Percentiles rank a stretch among this genome's conserved stretches.
Conservation (phyloP, 1,139 yeast species). For the Lodderomyces margitis region DNA sequence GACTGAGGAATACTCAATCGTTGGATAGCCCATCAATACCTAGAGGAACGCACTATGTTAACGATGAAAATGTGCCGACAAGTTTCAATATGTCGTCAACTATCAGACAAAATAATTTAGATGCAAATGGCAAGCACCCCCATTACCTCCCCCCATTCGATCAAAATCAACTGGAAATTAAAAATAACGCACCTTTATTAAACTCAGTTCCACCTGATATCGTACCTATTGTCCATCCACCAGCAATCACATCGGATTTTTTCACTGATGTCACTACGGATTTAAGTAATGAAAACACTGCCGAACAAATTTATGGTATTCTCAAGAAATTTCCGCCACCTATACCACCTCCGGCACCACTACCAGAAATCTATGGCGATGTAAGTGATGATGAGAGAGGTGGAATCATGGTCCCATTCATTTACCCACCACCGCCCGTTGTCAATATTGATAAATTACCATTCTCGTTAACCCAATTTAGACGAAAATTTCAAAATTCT, state of each 20-base stretch:
- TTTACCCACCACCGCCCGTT: slow-evolving; percentile 45
- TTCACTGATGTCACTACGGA: slow-evolving; percentile 34
- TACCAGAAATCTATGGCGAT: slow-evolving; percentile 2
- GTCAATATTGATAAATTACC: slow-evolving; percentile 27
- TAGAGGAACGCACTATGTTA: background rate
- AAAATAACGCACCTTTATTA: slow-evolving; percentile 13
- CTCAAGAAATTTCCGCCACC: slow-evolving; percentile 43
- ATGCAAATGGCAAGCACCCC: slow-evolving; percentile 2
- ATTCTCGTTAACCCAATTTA: slow-evolving; percentile 19
- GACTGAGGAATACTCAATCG: slow-evolving; percentile 10
- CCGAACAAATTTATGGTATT: slow-evolving; percentile 27
- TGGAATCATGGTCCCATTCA: slow-evolving; percentile 47
- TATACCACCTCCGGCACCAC: slow-evolving; percentile 30
- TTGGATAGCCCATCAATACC: background rate
- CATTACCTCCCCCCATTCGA: slow-evolving; percentile 4
- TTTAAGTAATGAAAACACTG: slow-evolving; percentile 16
- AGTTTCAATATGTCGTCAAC: background rate
- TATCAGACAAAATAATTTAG: background rate
- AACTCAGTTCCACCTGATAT: slow-evolving; percentile 40
- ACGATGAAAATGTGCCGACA: slow-evolving; percentile 1
- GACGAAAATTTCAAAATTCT: background rate
- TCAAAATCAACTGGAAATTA: background rate
- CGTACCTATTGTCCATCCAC: slow-evolving; percentile 37
- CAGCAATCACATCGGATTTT: slow-evolving; percentile 30
- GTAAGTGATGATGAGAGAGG: slow-evolving; percentile 16